phyloP scores from a whole-genome alignment of 768 basidiomycete species.

The Gymnopilus junonius region DNA sequence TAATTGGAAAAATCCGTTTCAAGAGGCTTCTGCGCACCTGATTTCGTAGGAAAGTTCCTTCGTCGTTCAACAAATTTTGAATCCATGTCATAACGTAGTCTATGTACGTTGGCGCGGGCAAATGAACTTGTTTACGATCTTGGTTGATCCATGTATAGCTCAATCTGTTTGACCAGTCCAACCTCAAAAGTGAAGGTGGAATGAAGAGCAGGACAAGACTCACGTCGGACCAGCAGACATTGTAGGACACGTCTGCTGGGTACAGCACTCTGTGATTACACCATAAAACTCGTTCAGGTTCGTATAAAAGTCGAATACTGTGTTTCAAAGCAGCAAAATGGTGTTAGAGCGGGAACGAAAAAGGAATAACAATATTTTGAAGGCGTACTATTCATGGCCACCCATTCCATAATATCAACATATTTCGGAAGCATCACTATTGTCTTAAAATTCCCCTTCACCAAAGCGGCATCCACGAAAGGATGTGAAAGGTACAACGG shows the following conservation, averaged over 20 bases:
- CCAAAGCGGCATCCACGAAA: slow-evolving; percentile 95
- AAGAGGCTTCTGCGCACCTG: slow-evolving; percentile 57
- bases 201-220: slow-evolving; percentile 33
- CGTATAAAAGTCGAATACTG: slow-evolving; percentile 98
- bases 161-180: slow-evolving; percentile 51
- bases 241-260: slow-evolving; percentile 82
- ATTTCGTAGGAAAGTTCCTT: slow-evolving; percentile 94
- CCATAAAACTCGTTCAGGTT: slow-evolving; percentile 98
- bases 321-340: neutral
- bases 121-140: slow-evolving; percentile 87
- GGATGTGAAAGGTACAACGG: slow-evolving; percentile 92
- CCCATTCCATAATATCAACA: slow-evolving; percentile 99
- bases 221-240: slow-evolving; percentile 94
- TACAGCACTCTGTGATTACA: slow-evolving; percentile 93
- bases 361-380: neutral
- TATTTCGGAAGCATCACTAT: slow-evolving; percentile 96
- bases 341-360: neutral
- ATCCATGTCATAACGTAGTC: slow-evolving; percentile 99
- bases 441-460: slow-evolving; percentile 98
- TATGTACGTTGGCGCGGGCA: slow-evolving; percentile 96
- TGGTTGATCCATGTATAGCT: slow-evolving; percentile 99
- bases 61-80: slow-evolving; percentile 94
- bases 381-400: slow-evolving; percentile 72
- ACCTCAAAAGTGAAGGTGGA: neutral
- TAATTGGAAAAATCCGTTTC: neutral